phyloP scores from a whole-genome alignment of 768 basidiomycete genomes.

The Lepiota venenata region DNA sequence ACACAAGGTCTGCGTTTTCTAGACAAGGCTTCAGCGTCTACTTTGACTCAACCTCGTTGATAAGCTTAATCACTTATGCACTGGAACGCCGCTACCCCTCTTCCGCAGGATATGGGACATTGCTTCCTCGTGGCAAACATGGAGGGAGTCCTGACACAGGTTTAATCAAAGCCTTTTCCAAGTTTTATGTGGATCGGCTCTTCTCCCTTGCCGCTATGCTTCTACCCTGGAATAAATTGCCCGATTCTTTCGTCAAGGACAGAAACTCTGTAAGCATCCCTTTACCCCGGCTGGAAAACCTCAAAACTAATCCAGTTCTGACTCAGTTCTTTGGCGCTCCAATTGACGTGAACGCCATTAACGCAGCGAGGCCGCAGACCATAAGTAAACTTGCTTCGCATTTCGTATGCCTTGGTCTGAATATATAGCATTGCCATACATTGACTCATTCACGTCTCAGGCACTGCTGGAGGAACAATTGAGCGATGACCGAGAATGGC shows the following conservation, averaged over 20 bases:
- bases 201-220: conserved; percentile 37
- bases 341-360: conserved; percentile 36
- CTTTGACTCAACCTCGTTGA: background rate
- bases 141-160: conserved; percentile 40
- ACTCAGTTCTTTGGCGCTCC: conserved; percentile 29
- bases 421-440: background rate
- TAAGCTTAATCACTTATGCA: conserved; percentile 42
- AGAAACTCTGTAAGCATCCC: conserved; percentile 35
- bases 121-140: conserved; percentile 45
- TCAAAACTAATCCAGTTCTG: background rate
- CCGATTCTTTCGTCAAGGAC: conserved; percentile 45
- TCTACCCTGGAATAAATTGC: conserved; percentile 47
- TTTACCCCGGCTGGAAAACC: background rate
- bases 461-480: conserved; percentile 40
- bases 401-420: conserved; percentile 30
- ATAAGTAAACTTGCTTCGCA: conserved; percentile 43
- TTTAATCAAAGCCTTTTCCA: conserved; percentile 44
- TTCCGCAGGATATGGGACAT: conserved; percentile 40
- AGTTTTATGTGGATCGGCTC: conserved; percentile 42
- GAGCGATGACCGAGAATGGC: conserved; percentile 51
- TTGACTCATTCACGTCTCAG: conserved; percentile 14
- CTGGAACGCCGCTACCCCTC: conserved; percentile 56
- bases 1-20: conserved; percentile 36
- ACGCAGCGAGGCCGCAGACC: conserved; percentile 24
- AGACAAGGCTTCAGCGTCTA: background rate